A percentile compares a stretch with the other conserved stretches of the same genome.
These are phyloP conservation scores for Akanthomyces muscarius DNA, from an alignment of 2,329 filamentous ascomycete species.

Conservation along the genomic window DNA sequence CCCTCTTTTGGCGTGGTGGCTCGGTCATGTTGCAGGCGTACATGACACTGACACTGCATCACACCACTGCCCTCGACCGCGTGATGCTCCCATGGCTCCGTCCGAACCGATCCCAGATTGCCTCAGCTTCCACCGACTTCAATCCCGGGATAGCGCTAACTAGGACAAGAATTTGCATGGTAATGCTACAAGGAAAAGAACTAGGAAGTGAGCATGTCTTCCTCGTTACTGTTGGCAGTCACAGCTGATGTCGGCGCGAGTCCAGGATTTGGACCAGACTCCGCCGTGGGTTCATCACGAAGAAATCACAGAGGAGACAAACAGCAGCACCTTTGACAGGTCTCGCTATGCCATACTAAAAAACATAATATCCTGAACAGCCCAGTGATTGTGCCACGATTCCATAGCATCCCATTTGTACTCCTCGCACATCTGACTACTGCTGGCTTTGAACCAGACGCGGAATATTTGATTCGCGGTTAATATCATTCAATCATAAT, in stretches of 20 bases:
- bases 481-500: not conserved
- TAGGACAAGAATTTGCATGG: too few relatives aligned
- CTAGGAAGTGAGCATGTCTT: not conserved
- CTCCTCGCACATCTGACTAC: not conserved
- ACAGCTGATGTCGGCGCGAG: too few relatives aligned
- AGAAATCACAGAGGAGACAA: not conserved
- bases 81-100: not conserved
- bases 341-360: not conserved
- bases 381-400: not conserved
- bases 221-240: too few relatives aligned
- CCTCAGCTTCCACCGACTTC: not conserved
- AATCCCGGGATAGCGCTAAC: not conserved
- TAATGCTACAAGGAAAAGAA: not conserved
- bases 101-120: not conserved
- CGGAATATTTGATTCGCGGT: not conserved
- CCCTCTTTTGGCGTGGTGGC: constrained; percentile 9
- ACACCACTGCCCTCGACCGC: not conserved
- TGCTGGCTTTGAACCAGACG: too few relatives aligned
- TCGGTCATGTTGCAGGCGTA: constrained; percentile 5
- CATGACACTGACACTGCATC: constrained; percentile 3
- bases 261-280: too few relatives aligned
- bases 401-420: not conserved
- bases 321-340: not conserved
- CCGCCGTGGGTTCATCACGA: too few relatives aligned
- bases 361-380: not conserved